Base-by-base conservation (phyloP, 331 rosid species). In the Erythrophleum ivorense region DNA sequence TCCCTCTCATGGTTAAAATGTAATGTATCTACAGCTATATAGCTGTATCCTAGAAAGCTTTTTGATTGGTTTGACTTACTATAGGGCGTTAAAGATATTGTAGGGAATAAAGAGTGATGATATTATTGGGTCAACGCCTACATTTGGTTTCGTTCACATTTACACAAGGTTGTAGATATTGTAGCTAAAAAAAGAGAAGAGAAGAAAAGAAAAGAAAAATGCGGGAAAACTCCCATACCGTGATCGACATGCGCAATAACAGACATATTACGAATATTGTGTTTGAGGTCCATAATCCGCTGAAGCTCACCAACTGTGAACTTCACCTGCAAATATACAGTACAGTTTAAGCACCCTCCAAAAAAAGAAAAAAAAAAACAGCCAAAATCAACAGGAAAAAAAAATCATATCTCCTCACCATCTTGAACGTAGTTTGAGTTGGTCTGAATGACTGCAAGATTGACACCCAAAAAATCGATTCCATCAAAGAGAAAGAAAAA, bases 201-300 rank as follows among this genome's bases (percentile, higher is more conserved):
- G 0, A 12, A 60, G 13, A 8, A 21, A 60, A 3, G 9, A 60
- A 62, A 14, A 10, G 41, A 62, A 29, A 2, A 62, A 62, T 9
- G 46, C 46, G 4, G 24, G 15, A 34, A 34, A 34, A 16, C 45
- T 14, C 3, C 40, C 46, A 12, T 88, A 91, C 94, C 94, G 9
- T 91, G 94, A 71, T 91, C 94, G 1, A 91, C 95, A 77, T 91
- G 92, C 0, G 95, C 95, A 91, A 91, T 91, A 52, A 91, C 94
- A 40, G 94, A 91, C 94, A 91, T 91, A 58, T 91, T 91, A 59
- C 94, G 88, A 50, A 91, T 91, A 82, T 91, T 91, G 68, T 88
- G 86, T 58, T 91, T 91, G 2, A 1, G 78, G 84, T 91, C 92
- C 95, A 91, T 91, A 77, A 91, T 91, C 8, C 83, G 80, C 0